Evolutionary conservation across 2,329 filamentous ascomycete genomes (phyloP).

Genomic region (Fusarium sp.): DNA sequence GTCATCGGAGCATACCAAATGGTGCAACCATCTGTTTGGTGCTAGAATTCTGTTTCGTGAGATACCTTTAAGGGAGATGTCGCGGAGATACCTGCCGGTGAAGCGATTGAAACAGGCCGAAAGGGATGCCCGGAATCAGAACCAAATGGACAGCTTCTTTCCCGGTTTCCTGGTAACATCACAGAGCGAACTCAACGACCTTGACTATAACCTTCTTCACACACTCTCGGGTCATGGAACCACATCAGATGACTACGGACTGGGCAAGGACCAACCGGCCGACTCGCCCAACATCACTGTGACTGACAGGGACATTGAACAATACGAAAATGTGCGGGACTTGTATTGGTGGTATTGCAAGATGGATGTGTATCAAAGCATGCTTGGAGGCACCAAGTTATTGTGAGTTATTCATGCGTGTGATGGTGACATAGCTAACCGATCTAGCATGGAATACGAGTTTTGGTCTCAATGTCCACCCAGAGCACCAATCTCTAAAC

Average conservation of each 20-base stretch:
- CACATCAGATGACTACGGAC: constrained; percentile 53
- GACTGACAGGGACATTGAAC: constrained; percentile 76
- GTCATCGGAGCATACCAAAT: constrained; percentile 93
- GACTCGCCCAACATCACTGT: constrained; percentile 37
- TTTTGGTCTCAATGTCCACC: constrained; percentile 91
- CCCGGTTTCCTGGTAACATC: constrained; percentile 34
- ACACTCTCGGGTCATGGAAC: constrained; percentile 56
- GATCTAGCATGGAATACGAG: constrained; percentile 78
- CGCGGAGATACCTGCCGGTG: constrained; percentile 75
- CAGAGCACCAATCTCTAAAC: constrained; percentile 79
- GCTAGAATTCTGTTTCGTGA: constrained; percentile 85
- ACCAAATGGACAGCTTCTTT: constrained; percentile 46
- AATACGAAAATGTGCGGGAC: constrained; percentile 85
- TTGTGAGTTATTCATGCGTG: constrained; percentile 71
- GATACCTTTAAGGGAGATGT: constrained; percentile 81
- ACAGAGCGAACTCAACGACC: constrained; percentile 48
- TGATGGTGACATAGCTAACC: constrained; percentile 32
- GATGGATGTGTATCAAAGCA: constrained; percentile 92
- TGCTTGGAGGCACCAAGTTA: constrained; percentile 85
- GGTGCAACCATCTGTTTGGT: constrained; percentile 92
- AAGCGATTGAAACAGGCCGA: constrained; percentile 57
- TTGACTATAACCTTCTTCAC: constrained; percentile 57
- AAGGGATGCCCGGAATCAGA: constrained; percentile 53
- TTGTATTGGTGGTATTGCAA: constrained; percentile 97
- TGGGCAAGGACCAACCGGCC: constrained; percentile 45